Evolutionary conservation across 306 rosid species (phyloP).

Genomic region (Quercus glauca): DNA sequence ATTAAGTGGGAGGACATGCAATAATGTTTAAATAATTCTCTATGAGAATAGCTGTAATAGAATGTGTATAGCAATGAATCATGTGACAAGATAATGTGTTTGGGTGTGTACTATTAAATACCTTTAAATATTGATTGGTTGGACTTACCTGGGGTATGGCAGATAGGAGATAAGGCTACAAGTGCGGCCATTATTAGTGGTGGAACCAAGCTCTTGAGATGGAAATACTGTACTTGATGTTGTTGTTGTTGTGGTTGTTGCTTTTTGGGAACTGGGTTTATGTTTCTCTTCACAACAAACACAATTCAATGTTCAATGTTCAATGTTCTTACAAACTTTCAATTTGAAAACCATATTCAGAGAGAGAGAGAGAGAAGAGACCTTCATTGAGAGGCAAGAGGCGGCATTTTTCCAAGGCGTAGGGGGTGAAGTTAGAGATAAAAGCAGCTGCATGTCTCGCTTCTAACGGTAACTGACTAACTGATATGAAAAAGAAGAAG

Average conservation of each 20-base stretch:
- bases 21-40: neutral
- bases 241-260: neutral
- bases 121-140: no score
- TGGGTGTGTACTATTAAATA: no score
- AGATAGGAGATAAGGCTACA: constrained; percentile 56
- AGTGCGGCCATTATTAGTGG: constrained; percentile 55
- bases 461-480: neutral
- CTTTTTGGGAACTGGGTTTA: constrained; percentile 23
- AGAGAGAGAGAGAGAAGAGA: constrained; percentile 4
- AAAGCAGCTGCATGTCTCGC: constrained; percentile 45
- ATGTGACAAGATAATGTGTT: neutral
- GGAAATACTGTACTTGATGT: constrained; percentile 22
- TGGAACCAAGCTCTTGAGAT: constrained; percentile 39
- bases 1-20: neutral
- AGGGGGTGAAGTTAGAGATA: constrained; percentile 22
- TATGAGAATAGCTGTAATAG: neutral
- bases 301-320: neutral
- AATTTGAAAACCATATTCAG: neutral
- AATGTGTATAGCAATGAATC: constrained; percentile 10
- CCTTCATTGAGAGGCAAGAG: constrained; percentile 31
- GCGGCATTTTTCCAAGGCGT: constrained; percentile 13
- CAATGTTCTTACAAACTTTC: neutral
- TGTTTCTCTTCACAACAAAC: constrained; percentile 23
- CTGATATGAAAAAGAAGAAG: neutral
- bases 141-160: constrained; percentile 39